Evolutionary conservation across 2,329 filamentous ascomycete species (phyloP), one percentile per base, ranked within the genome.

Genomic region (Colletotrichum sp.): DNA sequence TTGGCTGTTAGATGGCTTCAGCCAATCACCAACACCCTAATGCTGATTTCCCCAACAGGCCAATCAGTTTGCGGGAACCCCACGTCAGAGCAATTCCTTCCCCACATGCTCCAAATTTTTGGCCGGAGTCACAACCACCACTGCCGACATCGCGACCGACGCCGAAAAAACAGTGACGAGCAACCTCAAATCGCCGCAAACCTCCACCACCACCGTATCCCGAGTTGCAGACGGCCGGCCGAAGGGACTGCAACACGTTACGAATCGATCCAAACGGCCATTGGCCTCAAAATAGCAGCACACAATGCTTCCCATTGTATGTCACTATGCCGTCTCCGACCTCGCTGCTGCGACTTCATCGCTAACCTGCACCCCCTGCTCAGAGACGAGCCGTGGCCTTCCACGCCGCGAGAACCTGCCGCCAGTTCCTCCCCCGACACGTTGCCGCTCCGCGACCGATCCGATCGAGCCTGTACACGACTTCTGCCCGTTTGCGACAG

Each of bases 361-460:
- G 16, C 70, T 63, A 28, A 63, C 24, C 44, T 52, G 44, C 26
- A 62, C 8, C 8, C 16, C 24, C 28, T 16, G 16, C 12, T 15
- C 70, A 83, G 82, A 81, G 81, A 81, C 78, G 81, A 78, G 80
- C 79, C 69, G 75, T 82, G 75, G 81, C 78, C 26, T 72, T 80
- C 76, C 78, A 79, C 65, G 81, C 81, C 73, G 75, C 77, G 73
- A 78, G 81, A 68, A 74, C 77, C 39, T 77, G 39, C 68, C 86
- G 89, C 68, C 88, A 93, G 76, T 87, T 93, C 70, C 88, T 89
- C 36, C 88, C 91, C 26, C 32, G 75, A 71, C 75, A 71, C 21
- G 62, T 74, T 12, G 52, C 65, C 52, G 55, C 70, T 10, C 55
- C 67, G 7, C 75, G 69, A 72, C 52, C 59, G n/a, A 65, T 68